These are phyloP conservation scores for Pseudocercospora musae DNA, from an alignment of 2,329 filamentous ascomycete species.

Conservation along the genomic window DNA sequence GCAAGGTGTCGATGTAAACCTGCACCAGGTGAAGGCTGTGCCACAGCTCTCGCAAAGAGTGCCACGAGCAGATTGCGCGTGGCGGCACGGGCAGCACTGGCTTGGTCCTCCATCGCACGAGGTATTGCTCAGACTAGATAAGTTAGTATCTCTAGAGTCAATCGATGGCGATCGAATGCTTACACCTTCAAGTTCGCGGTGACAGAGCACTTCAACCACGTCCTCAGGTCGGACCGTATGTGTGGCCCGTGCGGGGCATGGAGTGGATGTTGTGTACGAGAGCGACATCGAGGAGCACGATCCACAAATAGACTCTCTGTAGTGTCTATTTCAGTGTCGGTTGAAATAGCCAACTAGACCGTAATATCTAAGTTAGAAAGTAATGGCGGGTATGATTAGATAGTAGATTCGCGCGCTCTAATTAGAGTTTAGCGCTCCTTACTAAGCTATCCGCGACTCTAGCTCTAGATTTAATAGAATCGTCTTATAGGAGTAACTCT, in stretches of 20 bases:
- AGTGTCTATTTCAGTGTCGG: not conserved
- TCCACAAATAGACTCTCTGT: not conserved
- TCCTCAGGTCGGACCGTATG: slow-evolving; percentile 22
- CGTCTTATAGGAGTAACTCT: not conserved
- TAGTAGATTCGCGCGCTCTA: not conserved
- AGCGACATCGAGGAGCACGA: slow-evolving; percentile 8
- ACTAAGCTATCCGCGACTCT: not conserved
- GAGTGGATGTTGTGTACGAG: not conserved
- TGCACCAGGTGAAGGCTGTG: slow-evolving; percentile 42
- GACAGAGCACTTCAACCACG: slow-evolving; percentile 29
- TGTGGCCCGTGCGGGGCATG: slow-evolving; percentile 17
- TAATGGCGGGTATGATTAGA: not conserved
- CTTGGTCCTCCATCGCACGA: slow-evolving; percentile 40
- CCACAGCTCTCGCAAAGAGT: slow-evolving; percentile 40
- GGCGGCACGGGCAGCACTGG: slow-evolving; percentile 12
- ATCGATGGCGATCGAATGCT: slow-evolving; percentile 9
- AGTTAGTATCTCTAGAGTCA: not conserved
- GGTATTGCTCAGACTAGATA: slow-evolving; percentile 40
- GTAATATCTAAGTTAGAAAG: not conserved
- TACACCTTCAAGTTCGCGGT: slow-evolving; percentile 29
- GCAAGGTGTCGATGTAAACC: slow-evolving; percentile 37
- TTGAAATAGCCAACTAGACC: not conserved
- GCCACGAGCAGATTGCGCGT: slow-evolving; percentile 42
- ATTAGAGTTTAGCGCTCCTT: not conserved
- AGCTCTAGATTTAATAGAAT: not conserved